Evolutionary conservation across 768 basidiomycete species (phyloP).

Genomic region (Neoboletus brunneissimus): DNA sequence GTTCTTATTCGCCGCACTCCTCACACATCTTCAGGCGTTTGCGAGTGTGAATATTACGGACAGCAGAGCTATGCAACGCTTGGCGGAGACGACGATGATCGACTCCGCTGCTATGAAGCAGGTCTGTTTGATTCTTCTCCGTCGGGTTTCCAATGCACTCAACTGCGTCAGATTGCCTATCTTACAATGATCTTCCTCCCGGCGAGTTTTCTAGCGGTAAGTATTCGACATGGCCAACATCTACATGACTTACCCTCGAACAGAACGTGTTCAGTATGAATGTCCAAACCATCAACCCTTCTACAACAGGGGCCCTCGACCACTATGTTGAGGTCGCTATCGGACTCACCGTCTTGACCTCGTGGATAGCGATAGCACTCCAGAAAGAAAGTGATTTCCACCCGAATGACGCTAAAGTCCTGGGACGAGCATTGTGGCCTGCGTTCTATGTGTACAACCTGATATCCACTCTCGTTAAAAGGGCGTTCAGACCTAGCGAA

Average conservation of each 20-base stretch:
- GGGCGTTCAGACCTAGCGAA: not conserved
- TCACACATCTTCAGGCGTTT: constrained; percentile 45
- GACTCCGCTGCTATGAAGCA: constrained; percentile 43
- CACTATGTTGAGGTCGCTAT: constrained; percentile 43
- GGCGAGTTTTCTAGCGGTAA: constrained; percentile 40
- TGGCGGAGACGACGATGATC: constrained; percentile 44
- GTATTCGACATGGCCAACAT: not conserved
- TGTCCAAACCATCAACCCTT: constrained; percentile 29
- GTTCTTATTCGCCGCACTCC: not conserved
- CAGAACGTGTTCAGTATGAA: constrained; percentile 35
- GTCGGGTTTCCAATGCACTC: not conserved
- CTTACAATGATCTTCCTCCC: constrained; percentile 64
- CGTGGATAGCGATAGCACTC: constrained; percentile 56
- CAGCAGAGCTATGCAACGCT: constrained; percentile 45
- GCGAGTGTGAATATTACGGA: constrained; percentile 55
- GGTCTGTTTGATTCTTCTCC: constrained; percentile 8
- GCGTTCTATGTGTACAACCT: constrained; percentile 7
- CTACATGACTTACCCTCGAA: constrained; percentile 13
- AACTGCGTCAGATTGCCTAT: constrained; percentile 39
- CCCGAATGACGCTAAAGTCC: not conserved
- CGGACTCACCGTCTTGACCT: constrained; percentile 47
- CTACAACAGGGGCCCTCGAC: constrained; percentile 27
- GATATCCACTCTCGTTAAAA: not conserved
- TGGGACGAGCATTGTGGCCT: constrained; percentile 23
- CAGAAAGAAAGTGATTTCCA: constrained; percentile 33